Base-by-base conservation (phyloP, 1,284 basidiomycete genomes). In the Neolentinus lepideus region DNA sequence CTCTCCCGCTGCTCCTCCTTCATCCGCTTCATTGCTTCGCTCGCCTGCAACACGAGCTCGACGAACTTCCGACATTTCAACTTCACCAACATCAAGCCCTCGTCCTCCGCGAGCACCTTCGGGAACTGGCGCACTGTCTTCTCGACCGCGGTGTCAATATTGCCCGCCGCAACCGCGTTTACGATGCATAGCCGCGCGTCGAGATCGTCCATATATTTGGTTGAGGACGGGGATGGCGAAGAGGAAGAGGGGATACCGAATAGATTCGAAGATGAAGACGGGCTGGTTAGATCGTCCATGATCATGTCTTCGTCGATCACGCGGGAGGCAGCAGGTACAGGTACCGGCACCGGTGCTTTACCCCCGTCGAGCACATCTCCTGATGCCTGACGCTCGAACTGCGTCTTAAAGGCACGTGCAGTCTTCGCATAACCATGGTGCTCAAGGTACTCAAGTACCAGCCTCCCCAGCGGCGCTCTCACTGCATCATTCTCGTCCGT, bases 11-110 rank as follows among this genome's bases (percentile, higher is more conserved):
- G 73, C 46, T 68, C 69, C 31, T 66, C 70, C 55, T 75, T 74
- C 71, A 81, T 78, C 62, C 70, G 75, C 70, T 84, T 81, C 69
- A 81, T 77, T 59, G 86, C 72, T 57, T 85, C 86, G 12, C 81
- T 78, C 6, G 87, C 82, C 58, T 81, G 79, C 60, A 92, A 65
- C 12, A 89, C 79, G 29, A 91, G 76, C 67, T 93, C 91, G 45
- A 93, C 81, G 63, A 93, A 92, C 67, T 88, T 89, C 60, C 89
- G 77, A 69, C 89, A 91, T 25, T 85, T 80, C 61, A 92, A 69
- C 66, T 88, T 89, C 72, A 92, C 87, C 27, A 80, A 69, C 72
- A 90, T 78, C 31, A 90, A 68, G 6, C 85, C 83, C 35, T 79
- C 76, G 56, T 88, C 82, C 27, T 78, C 76, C 57, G 78, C 79